Base-by-base conservation (phyloP, 2,329 filamentous ascomycete species). In the Cercospora zeina region DNA sequence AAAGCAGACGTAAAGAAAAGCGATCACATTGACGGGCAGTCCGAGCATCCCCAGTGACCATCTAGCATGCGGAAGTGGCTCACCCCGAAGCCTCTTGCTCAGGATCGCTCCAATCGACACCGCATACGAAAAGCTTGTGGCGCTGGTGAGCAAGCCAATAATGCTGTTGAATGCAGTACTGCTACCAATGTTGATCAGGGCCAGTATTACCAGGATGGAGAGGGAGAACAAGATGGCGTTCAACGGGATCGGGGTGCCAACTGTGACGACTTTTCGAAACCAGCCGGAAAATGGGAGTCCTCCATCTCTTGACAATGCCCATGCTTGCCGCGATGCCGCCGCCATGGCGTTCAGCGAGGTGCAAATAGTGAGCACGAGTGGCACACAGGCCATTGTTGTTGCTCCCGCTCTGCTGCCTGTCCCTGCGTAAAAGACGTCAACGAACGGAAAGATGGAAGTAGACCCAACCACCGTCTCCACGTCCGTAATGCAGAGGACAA, bases 141-240 rank as follows among this genome's bases (percentile, higher is more conserved):
- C 63, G 14, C 56, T 55, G 5, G 59, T 62, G 13, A 56, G 33
- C 16, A 78, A 69, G 2, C 76, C 74, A 24, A 78, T 73, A 33
- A 77, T 76, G 47, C 75, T 76, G 59, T 74, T 72, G 53, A 80
- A 73, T 10, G 74, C 76, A n/a, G 75, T 73, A 27, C 73, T 77
- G 30, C 69, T 70, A 31, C 72, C 73, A 39, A 74, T 65, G 53
- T 74, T 74, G 53, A 75, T 73, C 24, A 74, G 62, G 6, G 68
- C 65, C n/a, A 75, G 65, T 16, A 74, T 56, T 16, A 62, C 59
- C 50, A 64, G 54, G 51, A 66, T 67, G 8, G 64, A 61, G 6
- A 65, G 54, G 10, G 66, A 64, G 45, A 67, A 61, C 19, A 65
- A 45, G 27, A 68, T 65, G 1, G 68, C 61, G 42, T 68, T 69